A percentile compares a stretch with the other conserved stretches of the same genome.
Evolutionary conservation across 2,329 filamentous ascomycete species (phyloP).

Genomic region (Aspergillus melleus): DNA sequence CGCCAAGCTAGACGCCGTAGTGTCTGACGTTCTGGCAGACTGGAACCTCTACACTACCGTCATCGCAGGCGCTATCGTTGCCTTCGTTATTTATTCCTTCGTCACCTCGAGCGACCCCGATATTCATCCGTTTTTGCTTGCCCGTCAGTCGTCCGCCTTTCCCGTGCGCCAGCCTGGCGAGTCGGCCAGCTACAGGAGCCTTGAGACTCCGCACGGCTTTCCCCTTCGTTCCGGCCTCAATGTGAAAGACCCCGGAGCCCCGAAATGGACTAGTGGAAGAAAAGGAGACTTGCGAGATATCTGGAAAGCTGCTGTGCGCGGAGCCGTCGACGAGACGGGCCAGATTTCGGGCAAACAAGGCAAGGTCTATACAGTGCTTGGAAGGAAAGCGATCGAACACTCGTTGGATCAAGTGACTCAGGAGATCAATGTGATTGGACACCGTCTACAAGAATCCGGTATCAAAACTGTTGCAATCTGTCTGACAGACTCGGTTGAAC

Average conservation of each 20-base stretch:
- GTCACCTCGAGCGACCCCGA: constrained; percentile 77
- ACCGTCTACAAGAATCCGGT: constrained; percentile 69
- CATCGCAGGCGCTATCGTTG: constrained; percentile 65
- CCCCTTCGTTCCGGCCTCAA: constrained; percentile 74
- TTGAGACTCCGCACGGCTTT: constrained; percentile 81
- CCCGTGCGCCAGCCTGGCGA: constrained; percentile 80
- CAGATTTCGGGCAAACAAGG: constrained; percentile 61
- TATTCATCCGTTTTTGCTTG: constrained; percentile 86
- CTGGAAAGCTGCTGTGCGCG: constrained; percentile 73
- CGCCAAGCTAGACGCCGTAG: constrained; percentile 68
- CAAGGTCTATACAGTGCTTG: constrained; percentile 75
- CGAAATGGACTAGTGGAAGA: constrained; percentile 79
- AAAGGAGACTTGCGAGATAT: constrained; percentile 90
- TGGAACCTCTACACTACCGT: constrained; percentile 81
- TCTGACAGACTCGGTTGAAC: constrained; percentile 88
- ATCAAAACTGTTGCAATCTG: constrained; percentile 79
- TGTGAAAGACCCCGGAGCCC: constrained; percentile 75
- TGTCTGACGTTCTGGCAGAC: constrained; percentile 69
- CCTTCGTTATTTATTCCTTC: constrained; percentile 69
- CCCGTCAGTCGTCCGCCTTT: constrained; percentile 76
- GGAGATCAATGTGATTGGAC: constrained; percentile 85
- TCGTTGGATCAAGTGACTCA: constrained; percentile 70
- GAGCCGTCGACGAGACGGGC: constrained; percentile 64
- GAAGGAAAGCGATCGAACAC: constrained; percentile 73
- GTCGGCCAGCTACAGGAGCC: constrained; percentile 81